Conservation (phyloP, 2,329 filamentous ascomycete species). For the Bipolaris sorokiniana region DNA sequence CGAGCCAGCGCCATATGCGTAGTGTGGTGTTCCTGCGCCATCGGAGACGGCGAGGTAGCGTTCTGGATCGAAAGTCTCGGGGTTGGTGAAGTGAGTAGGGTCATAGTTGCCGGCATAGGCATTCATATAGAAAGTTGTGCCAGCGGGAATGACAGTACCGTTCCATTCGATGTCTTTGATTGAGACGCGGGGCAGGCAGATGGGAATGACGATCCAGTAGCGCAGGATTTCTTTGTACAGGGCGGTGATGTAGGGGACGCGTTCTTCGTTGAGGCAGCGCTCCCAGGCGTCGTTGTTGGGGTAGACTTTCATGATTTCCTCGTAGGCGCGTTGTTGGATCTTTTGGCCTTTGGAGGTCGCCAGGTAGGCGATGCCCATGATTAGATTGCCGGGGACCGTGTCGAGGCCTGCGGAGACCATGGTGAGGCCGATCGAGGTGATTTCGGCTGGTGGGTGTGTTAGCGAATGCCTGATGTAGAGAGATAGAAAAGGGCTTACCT, state of each 20-base stretch:
- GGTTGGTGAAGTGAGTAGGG: conserved; percentile 68
- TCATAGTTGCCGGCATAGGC: conserved; percentile 79
- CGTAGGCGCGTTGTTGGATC: conserved; percentile 72
- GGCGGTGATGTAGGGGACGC: conserved; percentile 76
- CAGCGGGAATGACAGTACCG: conserved; percentile 70
- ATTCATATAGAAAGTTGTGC: conserved; percentile 80
- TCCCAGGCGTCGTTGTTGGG: conserved; percentile 79
- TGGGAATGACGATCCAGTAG: conserved; percentile 80
- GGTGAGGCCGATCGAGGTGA: conserved; percentile 80
- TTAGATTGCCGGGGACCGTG: conserved; percentile 78
- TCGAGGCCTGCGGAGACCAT: conserved; percentile 84
- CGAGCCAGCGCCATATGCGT: conserved; percentile 56
- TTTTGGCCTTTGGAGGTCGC: conserved; percentile 70
- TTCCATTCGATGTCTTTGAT: conserved; percentile 76
- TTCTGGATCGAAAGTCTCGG: conserved; percentile 70
- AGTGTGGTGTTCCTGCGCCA: conserved; percentile 56
- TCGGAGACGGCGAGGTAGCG: conserved; percentile 64
- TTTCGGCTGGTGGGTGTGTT: conserved; percentile 62
- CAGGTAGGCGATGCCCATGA: conserved; percentile 80
- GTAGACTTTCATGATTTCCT: conserved; percentile 73
- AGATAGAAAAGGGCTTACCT: conserved; percentile 50
- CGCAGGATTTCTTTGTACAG: conserved; percentile 79
- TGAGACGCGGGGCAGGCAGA: conserved; percentile 74
- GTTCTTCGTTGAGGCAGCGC: conserved; percentile 73
- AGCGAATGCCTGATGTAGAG: not conserved